Base-by-base conservation (phyloP, 1,284 basidiomycete genomes). In the Schizophyllum commune region DNA sequence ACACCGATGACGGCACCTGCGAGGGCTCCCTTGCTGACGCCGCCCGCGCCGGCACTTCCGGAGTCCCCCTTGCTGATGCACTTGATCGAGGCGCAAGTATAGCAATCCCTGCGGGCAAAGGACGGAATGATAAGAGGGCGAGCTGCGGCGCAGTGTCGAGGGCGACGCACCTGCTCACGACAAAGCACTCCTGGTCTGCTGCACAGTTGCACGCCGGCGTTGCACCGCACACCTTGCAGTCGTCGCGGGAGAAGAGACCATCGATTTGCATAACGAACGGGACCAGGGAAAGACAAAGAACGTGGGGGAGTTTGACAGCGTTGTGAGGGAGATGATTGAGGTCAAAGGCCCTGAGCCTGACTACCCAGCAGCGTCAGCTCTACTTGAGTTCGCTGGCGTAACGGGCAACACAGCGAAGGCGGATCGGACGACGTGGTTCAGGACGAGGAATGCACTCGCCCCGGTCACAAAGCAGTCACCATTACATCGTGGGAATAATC, bases 1-100 rank as follows among this genome's bases (percentile, higher is more conserved):
- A 78, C 76, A 47, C 83, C 88, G 53, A 90, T 74, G 62, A 91
- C 79, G 53, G 83, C 88, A 56, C 88, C 89, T 32, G 86, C 89
- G n/a, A 90, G 77, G 3, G 85, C 88, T 55, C 88, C 88, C 61
- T 80, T 78, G 69, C 85, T 86, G 58, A 84, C 75, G 17, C 82
- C 81, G 7, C 72, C 70, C 21, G 73, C 73, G 20, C 71, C 56
- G 17, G 66, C 62, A 67, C 61, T 60, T 21, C 56, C 52, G 15
- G 60, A 58, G 52, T n/a, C 59, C 39, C 66, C 66, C 61, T 64
- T 71, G 34, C 73, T 60, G 21, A 82, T 74, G 68, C 86, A 88
- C 64, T 70, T 71, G 66, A 80, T 81, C 52, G 72, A 72, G 21
- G 77, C 70, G 67, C 89, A 91, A 1, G 74, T 73, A 56, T 69